Conservation (phyloP, 1,284 basidiomycete genomes). For the Mixia osmundae region DNA sequence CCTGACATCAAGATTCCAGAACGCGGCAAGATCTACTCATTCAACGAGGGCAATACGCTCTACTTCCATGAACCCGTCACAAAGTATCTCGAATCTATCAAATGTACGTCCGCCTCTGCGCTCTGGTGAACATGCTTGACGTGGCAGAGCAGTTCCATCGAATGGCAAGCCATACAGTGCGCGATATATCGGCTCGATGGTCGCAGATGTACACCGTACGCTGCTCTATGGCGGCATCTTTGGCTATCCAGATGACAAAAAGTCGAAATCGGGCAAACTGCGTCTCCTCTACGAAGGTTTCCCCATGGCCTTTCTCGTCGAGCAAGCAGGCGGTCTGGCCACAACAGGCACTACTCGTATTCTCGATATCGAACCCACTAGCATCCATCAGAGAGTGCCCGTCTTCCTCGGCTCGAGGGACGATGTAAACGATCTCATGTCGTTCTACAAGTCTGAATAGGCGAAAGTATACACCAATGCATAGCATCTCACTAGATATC, state of each 20-base stretch:
- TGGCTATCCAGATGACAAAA: conserved; percentile 89
- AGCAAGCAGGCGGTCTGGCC: conserved; percentile 90
- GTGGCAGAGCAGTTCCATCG: conserved; percentile 11
- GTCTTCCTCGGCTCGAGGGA: conserved; percentile 88
- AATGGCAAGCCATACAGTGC: conserved; percentile 24
- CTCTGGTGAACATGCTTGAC: conserved; percentile 14
- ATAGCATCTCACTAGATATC: too few relatives aligned
- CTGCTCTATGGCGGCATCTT: conserved; percentile 96
- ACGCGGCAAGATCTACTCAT: conserved; percentile 97
- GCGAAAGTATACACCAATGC: too few relatives aligned
- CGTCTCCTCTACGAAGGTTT: conserved; percentile 92
- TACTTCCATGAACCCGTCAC: conserved; percentile 73
- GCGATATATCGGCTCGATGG: conserved; percentile 98
- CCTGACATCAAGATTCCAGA: conserved; percentile 82
- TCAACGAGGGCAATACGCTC: conserved; percentile 94
- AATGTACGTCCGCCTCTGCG: conserved; percentile 29
- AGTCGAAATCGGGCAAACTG: conserved; percentile 86
- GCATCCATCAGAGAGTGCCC: conserved; percentile 77
- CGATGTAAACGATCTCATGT: conserved; percentile 61
- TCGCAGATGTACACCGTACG: conserved; percentile 90
- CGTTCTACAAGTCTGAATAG: conserved; percentile 1
- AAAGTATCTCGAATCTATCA: conserved; percentile 85
- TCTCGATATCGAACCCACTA: conserved; percentile 68
- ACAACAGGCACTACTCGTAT: conserved; percentile 83
- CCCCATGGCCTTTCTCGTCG: conserved; percentile 94